Percentiles rank a stretch among this genome's conserved stretches.
These are phyloP conservation scores for Eimeria mitis DNA, from an alignment of 169 alveolate genomes.

Conservation along the genomic window DNA sequence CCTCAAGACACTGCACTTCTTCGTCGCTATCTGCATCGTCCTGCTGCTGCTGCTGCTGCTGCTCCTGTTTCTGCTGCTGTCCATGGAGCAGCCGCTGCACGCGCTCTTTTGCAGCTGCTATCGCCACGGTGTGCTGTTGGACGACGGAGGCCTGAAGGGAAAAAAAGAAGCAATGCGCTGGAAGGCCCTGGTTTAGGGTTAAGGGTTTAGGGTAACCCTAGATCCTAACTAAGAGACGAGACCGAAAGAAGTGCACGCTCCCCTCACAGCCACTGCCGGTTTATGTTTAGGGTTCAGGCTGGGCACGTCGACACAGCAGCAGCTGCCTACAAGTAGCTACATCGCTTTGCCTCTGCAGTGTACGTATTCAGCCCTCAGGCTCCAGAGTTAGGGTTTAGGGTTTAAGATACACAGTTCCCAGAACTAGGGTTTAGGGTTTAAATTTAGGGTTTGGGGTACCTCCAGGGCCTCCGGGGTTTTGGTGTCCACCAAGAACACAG, in stretches of 20 bases:
- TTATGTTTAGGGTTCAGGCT: not conserved
- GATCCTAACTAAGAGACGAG: not conserved
- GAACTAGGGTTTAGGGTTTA: not conserved
- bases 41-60: constrained; percentile 83
- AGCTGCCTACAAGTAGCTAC: not conserved
- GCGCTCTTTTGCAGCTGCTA: constrained; percentile 7
- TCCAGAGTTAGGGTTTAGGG: not conserved
- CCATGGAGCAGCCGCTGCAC: constrained; percentile 57
- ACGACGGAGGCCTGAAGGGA: constrained; percentile 11
- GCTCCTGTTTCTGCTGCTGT: constrained; percentile 26
- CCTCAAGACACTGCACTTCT: constrained; percentile 91
- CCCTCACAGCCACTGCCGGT: not conserved
- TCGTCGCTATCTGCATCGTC: constrained; percentile 85
- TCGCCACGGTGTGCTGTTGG: constrained; percentile 9
- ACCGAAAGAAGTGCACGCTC: not conserved
- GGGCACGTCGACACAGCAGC: not conserved
- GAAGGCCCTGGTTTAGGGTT: not conserved
- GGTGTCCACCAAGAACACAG: constrained; percentile 86
- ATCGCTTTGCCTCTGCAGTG: not conserved
- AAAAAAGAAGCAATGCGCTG: not conserved
- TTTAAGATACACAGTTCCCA: not conserved
- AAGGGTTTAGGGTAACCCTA: no score
- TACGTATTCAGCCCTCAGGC: no score
- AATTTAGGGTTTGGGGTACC: not conserved
- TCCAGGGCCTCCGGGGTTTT: constrained; percentile 86